phyloP scores from a whole-genome alignment of 2,329 filamentous ascomycete species.

The Xylaria polymorpha region DNA sequence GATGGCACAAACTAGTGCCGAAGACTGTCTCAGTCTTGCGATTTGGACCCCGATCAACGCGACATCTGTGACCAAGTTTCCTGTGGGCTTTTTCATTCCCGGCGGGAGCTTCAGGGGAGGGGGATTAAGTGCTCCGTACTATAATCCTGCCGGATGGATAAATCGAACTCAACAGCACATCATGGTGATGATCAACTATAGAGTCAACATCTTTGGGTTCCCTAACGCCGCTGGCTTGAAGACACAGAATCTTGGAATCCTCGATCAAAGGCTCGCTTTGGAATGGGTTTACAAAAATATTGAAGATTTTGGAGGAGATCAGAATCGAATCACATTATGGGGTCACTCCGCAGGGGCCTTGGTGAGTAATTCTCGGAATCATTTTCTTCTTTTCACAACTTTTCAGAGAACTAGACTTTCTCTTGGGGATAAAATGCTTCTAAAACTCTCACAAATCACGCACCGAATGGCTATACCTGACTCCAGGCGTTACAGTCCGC shows the following conservation, averaged over 20 bases:
- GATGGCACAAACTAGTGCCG: slow-evolving; percentile 47
- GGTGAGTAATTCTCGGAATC: too few relatives aligned
- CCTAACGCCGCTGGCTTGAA: slow-evolving; percentile 48
- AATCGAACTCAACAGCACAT: slow-evolving; percentile 47
- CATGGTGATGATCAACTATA: slow-evolving; percentile 53
- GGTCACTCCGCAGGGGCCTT: slow-evolving; percentile 45
- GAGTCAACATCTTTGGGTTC: slow-evolving; percentile 54
- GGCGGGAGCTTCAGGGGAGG: slow-evolving; percentile 46
- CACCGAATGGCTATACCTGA: too few relatives aligned
- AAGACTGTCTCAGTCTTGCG: slow-evolving; percentile 53
- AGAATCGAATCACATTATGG: slow-evolving; percentile 42
- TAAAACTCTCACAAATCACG: too few relatives aligned
- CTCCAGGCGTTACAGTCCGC: slow-evolving; percentile 23
- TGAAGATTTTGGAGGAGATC: slow-evolving; percentile 51
- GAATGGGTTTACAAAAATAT: slow-evolving; percentile 54
- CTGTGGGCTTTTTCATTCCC: slow-evolving; percentile 45
- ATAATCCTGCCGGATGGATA: slow-evolving; percentile 45
- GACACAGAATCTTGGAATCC: slow-evolving; percentile 49
- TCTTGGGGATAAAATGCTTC: too few relatives aligned
- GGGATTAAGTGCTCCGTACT: slow-evolving; percentile 43
- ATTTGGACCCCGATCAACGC: slow-evolving; percentile 50
- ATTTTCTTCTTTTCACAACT: too few relatives aligned
- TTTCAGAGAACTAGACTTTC: too few relatives aligned
- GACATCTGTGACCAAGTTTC: slow-evolving; percentile 39
- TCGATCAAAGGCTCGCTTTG: slow-evolving; percentile 52